Evolutionary conservation across 148 eudicot species (phyloP).

Genomic region (Camellia sinensis): DNA sequence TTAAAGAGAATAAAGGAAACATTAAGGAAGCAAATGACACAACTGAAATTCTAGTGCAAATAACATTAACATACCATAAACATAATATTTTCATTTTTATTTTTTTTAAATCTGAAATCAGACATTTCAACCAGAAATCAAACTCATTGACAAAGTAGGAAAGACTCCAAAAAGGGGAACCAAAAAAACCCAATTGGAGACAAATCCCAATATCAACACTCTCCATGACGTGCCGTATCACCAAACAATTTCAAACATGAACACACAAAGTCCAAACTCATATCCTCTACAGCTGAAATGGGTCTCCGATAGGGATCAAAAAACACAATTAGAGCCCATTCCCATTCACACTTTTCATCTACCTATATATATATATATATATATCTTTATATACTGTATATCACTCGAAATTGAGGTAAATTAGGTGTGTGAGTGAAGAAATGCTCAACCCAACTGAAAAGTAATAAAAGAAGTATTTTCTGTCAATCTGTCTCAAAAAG

Average conservation of each 20-base stretch:
- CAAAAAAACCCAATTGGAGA: conserved; percentile 1
- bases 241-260: neutral
- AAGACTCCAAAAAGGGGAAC: neutral
- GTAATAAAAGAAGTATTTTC: neutral
- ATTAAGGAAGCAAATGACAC: too few relatives aligned
- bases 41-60: too few relatives aligned
- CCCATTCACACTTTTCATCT: neutral
- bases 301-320: conserved; percentile 7
- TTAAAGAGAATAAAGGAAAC: too few relatives aligned
- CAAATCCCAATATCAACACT: neutral
- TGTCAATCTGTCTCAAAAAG: too few relatives aligned
- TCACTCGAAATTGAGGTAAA: neutral
- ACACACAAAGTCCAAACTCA: neutral
- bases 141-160: neutral
- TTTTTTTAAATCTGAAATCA: neutral
- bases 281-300: neutral
- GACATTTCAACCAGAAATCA: neutral
- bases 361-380: neutral
- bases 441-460: neutral
- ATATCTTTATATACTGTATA: neutral
- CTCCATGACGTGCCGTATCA: neutral
- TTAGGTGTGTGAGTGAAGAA: neutral
- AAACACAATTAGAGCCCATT: conserved; percentile 21
- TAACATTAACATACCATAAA: too few relatives aligned
- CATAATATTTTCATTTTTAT: neutral